Base-by-base conservation (phyloP, 176 grass and related monocot genomes). In the Echinochloa phyllopogon region DNA sequence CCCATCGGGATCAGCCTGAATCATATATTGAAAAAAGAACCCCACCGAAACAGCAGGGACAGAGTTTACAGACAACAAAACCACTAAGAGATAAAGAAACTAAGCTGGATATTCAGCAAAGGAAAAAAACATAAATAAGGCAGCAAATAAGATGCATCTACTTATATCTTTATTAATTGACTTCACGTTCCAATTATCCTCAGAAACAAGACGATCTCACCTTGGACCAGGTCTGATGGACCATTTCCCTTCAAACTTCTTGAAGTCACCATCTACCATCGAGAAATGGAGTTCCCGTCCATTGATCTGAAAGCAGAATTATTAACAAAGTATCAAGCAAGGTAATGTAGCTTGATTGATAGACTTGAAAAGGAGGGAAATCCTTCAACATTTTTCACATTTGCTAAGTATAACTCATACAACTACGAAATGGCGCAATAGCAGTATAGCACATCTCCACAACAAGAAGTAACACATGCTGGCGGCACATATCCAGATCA, bases 221-320 rank as follows among this genome's bases (percentile, higher is more conserved):
- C 87, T 95, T 84, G 82, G 91, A 88, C 93, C 89, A 76, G 96
- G 20, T 85, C 77, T 83, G 63, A 98, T 65, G 43, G 87, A 94
- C 96, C 93, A 98, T 88, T 98, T 95, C 23, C 93, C 93, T 90
- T 98, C 96, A n/a, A 98, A 98, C 79, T 92, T 98, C 83, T 92
- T 95, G 64, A 98, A 98, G 79, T 95, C 96, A 4, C 96, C 96
- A 87, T 95, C 96, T 14, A 98, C 93, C 96, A 98, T 90, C 25
- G 83, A 92, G 84, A 95, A 98, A 88, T 86, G 91, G 63, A 98
- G 96, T 78, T 95, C 96, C 58, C 89, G 76, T 6, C 96, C 93
- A 87, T 92, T 87, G 75, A 74, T 86, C 93, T 98, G 80, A 50
- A 18, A 4, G 25, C 0, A 23, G 64, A 86, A 38, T 84, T 27